phyloP scores from a whole-genome alignment of 2,329 filamentous ascomycete species.

The Myriosclerotinia duriaeana region DNA sequence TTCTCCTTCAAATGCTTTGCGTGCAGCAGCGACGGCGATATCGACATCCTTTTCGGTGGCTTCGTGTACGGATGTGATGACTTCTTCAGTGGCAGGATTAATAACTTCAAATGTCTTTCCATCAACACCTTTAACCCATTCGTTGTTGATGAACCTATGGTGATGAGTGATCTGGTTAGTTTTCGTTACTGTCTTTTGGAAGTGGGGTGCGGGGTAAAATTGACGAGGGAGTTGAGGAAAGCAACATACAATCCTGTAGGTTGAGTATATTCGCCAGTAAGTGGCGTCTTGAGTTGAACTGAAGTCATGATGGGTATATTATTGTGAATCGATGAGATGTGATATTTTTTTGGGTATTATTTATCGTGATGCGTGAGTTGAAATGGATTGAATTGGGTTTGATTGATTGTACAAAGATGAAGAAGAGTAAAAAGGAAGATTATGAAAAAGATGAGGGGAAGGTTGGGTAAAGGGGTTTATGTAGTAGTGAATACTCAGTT shows the following conservation, averaged over 20 bases:
- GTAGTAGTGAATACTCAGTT: background rate
- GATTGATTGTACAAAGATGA: background rate
- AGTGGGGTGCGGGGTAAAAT: slow-evolving; percentile 27
- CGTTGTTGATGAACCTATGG: slow-evolving; percentile 74
- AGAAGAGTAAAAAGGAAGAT: background rate
- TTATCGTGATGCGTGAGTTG: background rate
- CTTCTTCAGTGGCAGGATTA: slow-evolving; percentile 82
- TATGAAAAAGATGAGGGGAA: background rate
- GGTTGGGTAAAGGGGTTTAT: slow-evolving; percentile 18
- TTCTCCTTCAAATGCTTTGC: slow-evolving; percentile 75
- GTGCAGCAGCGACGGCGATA: slow-evolving; percentile 79
- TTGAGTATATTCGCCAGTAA: slow-evolving; percentile 40
- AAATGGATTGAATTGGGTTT: background rate
- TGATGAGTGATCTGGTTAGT: slow-evolving; percentile 13
- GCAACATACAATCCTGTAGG: slow-evolving; percentile 46
- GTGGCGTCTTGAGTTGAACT: slow-evolving; percentile 37
- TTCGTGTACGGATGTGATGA: slow-evolving; percentile 80
- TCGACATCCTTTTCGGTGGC: slow-evolving; percentile 84
- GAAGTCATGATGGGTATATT: slow-evolving; percentile 34
- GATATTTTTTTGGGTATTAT: background rate
- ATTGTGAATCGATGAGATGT: background rate
- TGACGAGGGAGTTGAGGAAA: background rate
- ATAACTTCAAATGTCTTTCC: slow-evolving; percentile 91
- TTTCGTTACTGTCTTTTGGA: background rate
- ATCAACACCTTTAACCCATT: slow-evolving; percentile 80